These are phyloP conservation scores for Microbotryum silenes-acaulis DNA, from an alignment of 1,284 basidiomycete species.

Conservation along the genomic window DNA sequence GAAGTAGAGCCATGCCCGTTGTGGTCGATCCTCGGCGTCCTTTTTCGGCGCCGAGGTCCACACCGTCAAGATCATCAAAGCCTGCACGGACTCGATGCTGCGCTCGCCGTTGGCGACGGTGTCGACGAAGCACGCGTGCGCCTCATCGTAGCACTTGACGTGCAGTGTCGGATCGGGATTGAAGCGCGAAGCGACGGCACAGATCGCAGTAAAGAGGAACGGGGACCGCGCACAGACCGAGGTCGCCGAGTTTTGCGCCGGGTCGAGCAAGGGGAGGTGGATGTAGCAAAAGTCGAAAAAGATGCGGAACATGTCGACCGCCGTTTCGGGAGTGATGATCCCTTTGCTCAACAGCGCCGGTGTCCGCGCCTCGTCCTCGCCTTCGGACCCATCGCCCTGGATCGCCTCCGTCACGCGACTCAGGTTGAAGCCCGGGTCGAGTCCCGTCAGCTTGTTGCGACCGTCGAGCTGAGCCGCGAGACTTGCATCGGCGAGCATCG, in stretches of 20 bases:
- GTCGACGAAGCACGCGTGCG: constrained; percentile 23
- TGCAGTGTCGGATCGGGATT: constrained; percentile 18
- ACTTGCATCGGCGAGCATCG: constrained; percentile 22
- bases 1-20: constrained; percentile 27
- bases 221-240: constrained; percentile 18
- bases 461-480: constrained; percentile 28
- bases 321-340: constrained; percentile 20
- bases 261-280: constrained; percentile 24
- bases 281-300: constrained; percentile 26
- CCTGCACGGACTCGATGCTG: constrained; percentile 18
- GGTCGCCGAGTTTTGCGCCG: constrained; percentile 14
- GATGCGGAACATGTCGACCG: constrained; percentile 24
- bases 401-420: constrained; percentile 21
- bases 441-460: constrained; percentile 7
- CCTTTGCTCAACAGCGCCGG: constrained; percentile 18
- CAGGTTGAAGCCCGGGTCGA: constrained; percentile 23
- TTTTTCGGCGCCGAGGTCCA: constrained; percentile 22
- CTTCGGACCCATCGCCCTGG: not conserved
- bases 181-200: constrained; percentile 25
- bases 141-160: constrained; percentile 24
- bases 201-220: constrained; percentile 25
- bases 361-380: constrained; percentile 3
- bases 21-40: constrained; percentile 21
- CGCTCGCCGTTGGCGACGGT: constrained; percentile 17
- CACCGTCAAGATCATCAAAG: constrained; percentile 19